These are phyloP conservation scores for Prunus fruticosa DNA, from an alignment of 306 rosid species.

Conservation along the genomic window DNA sequence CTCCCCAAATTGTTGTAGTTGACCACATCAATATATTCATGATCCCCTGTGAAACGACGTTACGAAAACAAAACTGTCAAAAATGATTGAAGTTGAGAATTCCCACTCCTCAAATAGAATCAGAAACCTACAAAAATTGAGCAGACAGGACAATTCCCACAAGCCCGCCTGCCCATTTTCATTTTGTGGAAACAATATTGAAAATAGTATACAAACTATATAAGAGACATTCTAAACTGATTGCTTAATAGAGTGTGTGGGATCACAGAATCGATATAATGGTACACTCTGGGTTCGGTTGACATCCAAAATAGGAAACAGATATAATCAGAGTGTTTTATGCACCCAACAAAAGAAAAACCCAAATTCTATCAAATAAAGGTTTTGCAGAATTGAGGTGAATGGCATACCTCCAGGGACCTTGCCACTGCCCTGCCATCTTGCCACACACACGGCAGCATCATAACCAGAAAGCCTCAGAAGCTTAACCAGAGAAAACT, in stretches of 20 bases:
- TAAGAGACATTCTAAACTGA: not conserved
- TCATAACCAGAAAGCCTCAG: slow-evolving; percentile 78
- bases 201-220: not conserved
- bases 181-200: not conserved
- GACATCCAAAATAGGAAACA: not conserved
- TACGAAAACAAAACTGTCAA: not conserved
- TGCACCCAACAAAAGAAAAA: not conserved
- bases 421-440: slow-evolving; percentile 89
- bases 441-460: slow-evolving; percentile 79
- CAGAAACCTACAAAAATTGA: not conserved
- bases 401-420: slow-evolving; percentile 87
- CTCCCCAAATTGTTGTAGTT: slow-evolving; percentile 41
- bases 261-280: not conserved
- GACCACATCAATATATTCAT: slow-evolving; percentile 85
- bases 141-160: not conserved
- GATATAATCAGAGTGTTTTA: not conserved
- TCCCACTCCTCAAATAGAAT: not conserved
- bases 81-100: not conserved
- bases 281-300: not conserved
- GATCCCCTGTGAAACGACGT: slow-evolving; percentile 56
- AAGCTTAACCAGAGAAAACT: slow-evolving; percentile 77
- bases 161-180: not conserved
- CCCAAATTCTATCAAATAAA: not conserved
- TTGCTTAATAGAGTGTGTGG: not conserved
- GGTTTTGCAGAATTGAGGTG: not conserved